phyloP scores from a whole-genome alignment of 129 eudicot genomes.

The Scalesia atractyloides region DNA sequence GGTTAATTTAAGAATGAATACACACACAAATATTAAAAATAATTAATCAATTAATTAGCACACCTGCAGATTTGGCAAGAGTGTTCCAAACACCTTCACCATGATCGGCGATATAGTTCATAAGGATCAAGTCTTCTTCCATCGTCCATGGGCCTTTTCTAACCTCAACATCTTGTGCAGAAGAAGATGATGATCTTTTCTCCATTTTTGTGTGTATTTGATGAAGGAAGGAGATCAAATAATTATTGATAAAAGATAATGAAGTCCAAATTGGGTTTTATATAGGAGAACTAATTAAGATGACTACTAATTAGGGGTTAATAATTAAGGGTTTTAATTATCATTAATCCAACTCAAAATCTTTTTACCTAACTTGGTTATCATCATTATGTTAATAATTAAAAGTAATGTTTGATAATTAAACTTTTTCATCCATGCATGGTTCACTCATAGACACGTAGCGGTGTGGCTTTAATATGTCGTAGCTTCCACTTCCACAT shows the following conservation, averaged over 20 bases:
- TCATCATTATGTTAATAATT: conserved; percentile 19
- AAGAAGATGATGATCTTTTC: conserved; percentile 40
- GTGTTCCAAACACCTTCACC: conserved; percentile 99
- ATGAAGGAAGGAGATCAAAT: conserved; percentile 15
- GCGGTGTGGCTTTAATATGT: not conserved
- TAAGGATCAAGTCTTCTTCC: conserved; percentile 95
- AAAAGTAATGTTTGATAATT: not conserved
- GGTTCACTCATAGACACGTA: conserved; percentile 7
- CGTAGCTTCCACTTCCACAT: not conserved
- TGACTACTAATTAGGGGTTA: conserved; percentile 24
- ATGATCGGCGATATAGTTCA: conserved; percentile 88
- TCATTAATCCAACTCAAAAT: conserved; percentile 14
- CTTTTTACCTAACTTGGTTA: conserved; percentile 52
- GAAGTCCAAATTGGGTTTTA: conserved; percentile 34
- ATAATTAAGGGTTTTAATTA: conserved; percentile 20
- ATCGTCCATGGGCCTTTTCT: conserved; percentile 99
- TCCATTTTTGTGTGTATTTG: conserved; percentile 46
- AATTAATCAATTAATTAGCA: conserved; percentile 15
- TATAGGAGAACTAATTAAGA: conserved; percentile 22
- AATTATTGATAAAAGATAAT: conserved; percentile 36
- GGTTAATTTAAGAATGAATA: not conserved
- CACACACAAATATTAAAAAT: too few species aligned
- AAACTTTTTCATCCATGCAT: conserved; percentile 16
- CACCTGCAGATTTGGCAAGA: conserved; percentile 88
- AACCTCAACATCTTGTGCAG: conserved; percentile 56